Base-by-base conservation (phyloP, 1,284 basidiomycete species). In the Cronartium ribicola region DNA sequence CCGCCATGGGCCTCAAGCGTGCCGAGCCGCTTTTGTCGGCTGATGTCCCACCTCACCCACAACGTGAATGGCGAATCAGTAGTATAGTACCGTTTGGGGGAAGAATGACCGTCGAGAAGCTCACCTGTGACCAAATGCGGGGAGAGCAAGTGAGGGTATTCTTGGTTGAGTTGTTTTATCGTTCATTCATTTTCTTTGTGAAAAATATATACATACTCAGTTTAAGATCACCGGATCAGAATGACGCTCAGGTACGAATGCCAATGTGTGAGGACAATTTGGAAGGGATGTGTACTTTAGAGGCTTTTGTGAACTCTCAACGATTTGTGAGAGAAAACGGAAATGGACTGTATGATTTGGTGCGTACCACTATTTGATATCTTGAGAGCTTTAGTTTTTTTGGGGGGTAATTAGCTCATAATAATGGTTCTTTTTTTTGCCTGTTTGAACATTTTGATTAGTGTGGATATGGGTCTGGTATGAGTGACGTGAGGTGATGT, bases 31-130 rank as follows among this genome's bases (percentile, higher is more conserved):
- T 57, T 57, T 36, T 69, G 14, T 44, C 67, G 3, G 55, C 11
- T 46, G 5, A 22, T 20, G 67, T 55, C n/a, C 67, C 67, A 8
- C 57, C 67, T n/a, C 14, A 37, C 44, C 22, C 67, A 11, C 5
- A 61, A 11, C 41, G 46, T 46, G 46, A 10, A 17, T 69, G 67
- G 67, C 41, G 61, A 29, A 60, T 62, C 8, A 69, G 67, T 39
- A 29, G 46, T 44, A 61, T 57, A 60, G 61, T 69, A 20, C 67
- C 67, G 40, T 69, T 69, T 59, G 40, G n/a, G 11, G 62, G 67
- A 37, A 57, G 67, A 48, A 37, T 69, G 40, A 69, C 67, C 6
- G 39, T 37, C 13, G 67, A 69, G 29, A 69, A 69, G 59, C 39
- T 69, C 4, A 14, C 7, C 22, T 69, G 67, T 69, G 67, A 48